Percentiles rank a stretch among this genome's conserved stretches.
Evolutionary conservation across 208 protist species (phyloP).

Genomic region (Acanthamoeba triangularis): DNA sequence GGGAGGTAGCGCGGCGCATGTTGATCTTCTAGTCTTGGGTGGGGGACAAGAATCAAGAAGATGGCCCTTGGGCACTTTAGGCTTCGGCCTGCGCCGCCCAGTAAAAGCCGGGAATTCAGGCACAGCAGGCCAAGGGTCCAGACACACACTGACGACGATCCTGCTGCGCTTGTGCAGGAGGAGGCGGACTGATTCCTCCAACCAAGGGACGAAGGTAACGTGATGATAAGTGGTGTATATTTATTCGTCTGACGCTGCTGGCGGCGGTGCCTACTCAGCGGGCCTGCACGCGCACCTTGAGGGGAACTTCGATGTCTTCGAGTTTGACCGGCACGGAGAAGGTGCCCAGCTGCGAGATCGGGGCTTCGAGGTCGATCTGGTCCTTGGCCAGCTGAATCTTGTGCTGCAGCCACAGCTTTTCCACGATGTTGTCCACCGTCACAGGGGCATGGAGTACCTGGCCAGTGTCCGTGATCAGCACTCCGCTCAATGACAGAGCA

Average conservation of each 20-base stretch:
- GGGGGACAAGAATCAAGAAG: background rate
- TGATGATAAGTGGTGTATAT: background rate
- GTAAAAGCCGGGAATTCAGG: background rate
- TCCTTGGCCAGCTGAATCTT: conserved; percentile 53
- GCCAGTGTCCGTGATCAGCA: background rate
- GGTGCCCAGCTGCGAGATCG: conserved; percentile 25
- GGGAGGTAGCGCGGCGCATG: conserved; percentile 18
- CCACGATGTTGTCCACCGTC: conserved; percentile 31
- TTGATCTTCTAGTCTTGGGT: background rate
- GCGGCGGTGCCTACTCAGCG: background rate
- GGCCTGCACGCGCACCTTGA: conserved; percentile 2
- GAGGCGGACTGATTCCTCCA: too few species aligned
- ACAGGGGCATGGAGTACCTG: conserved; percentile 42
- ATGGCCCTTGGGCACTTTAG: too few species aligned
- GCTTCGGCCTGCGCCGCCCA: background rate
- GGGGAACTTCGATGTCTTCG: conserved; percentile 5
- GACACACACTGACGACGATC: too few species aligned
- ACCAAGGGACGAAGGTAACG: too few species aligned
- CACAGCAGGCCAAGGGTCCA: too few species aligned
- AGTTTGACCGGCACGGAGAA: conserved; percentile 28
- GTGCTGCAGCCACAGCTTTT: conserved; percentile 57
- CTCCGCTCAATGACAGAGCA: background rate
- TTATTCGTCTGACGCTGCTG: background rate
- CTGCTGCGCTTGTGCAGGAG: too few species aligned
- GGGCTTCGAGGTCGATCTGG: background rate